Conservation (phyloP, 1,284 basidiomycete species). For the Cryptococcus sp. region DNA sequence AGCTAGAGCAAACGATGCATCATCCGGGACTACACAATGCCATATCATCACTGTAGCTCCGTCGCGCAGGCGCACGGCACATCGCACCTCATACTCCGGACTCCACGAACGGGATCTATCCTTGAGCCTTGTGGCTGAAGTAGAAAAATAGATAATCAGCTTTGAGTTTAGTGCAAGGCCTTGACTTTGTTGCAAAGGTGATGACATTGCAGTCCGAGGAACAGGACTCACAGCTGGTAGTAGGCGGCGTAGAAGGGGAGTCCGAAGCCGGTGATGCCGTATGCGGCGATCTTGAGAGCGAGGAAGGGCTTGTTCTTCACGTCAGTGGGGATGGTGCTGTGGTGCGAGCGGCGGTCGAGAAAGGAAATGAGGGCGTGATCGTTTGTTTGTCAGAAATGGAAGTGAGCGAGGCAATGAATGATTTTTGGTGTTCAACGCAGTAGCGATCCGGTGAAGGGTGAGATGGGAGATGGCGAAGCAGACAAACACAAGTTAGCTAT, state of each 20-base stretch:
- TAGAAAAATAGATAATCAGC: background rate
- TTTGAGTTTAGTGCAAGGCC: too few relatives aligned
- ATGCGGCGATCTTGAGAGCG: constrained; percentile 41
- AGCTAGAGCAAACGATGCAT: too few relatives aligned
- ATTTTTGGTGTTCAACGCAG: too few relatives aligned
- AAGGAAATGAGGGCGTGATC: too few relatives aligned
- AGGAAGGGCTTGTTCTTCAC: constrained; percentile 43
- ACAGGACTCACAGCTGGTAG: constrained; percentile 37
- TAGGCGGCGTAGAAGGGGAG: constrained; percentile 36
- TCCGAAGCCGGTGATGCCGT: constrained; percentile 32
- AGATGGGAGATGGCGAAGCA: too few relatives aligned
- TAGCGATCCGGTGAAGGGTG: too few relatives aligned
- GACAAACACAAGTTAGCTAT: too few relatives aligned
- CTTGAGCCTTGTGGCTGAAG: background rate
- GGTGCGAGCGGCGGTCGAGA: constrained; percentile 1
- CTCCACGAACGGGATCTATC: background rate
- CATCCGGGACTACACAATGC: too few relatives aligned
- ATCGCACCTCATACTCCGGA: background rate
- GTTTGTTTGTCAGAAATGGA: too few relatives aligned
- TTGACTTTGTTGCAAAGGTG: background rate
- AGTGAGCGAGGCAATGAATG: too few relatives aligned
- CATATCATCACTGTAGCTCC: background rate
- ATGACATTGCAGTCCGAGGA: background rate
- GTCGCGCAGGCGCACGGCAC: background rate
- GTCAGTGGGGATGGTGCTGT: constrained; percentile 44